Evolutionary conservation across 225 moss, liverwort and hornwort genomes (phyloP), one percentile per base, ranked within the genome.

Genomic region (Bryoerythrophyllum caledonicum): DNA sequence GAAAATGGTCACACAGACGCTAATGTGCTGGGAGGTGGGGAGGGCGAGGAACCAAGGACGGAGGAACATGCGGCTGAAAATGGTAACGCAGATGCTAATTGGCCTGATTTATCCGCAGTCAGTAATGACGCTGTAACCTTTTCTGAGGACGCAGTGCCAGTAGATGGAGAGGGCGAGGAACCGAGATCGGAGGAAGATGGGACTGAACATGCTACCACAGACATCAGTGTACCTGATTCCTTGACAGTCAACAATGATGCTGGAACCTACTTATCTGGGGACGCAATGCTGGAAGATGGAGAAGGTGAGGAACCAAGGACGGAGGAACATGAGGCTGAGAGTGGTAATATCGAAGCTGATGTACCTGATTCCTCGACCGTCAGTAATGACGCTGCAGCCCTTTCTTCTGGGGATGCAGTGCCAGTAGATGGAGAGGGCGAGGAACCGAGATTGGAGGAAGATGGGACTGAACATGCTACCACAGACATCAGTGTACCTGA

Each of bases 231-330:
- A 53, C 51, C 35, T 59, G 60, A 60, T 67, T 23, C 28, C 27
- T 10, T 44, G 24, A 24, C 25, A 40, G 74, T 37, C 38, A 64
- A 38, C 20, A n/a, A 20, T 7, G 38, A 38, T 8, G 38, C 38
- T 38, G 10, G 7, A 10, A 10, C 38, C 38, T 8, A 1, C 9
- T 38, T 8, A 1, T 38, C 38, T 38, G 10, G 38, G 38, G 38
- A 38, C 7, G 38, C 38, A 38, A 10, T 38, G 2, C 64, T 49
- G 68, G 78, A 74, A 52, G 46, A 38, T 70, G 74, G 53, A 60
- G 65, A 65, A 14, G n/a, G 52, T 32, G 70, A 78, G 60, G 72
- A 54, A n/a, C n/a, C n/a, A n/a, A n/a, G n/a, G n/a, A n/a, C n/a
- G n/a, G n/a, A n/a, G n/a, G n/a, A 67, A 23, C n/a, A 26, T 59